These are phyloP conservation scores for Rhizomucor pusillus DNA, from an alignment of 371 early-diverging fungal species.

Conservation along the genomic window DNA sequence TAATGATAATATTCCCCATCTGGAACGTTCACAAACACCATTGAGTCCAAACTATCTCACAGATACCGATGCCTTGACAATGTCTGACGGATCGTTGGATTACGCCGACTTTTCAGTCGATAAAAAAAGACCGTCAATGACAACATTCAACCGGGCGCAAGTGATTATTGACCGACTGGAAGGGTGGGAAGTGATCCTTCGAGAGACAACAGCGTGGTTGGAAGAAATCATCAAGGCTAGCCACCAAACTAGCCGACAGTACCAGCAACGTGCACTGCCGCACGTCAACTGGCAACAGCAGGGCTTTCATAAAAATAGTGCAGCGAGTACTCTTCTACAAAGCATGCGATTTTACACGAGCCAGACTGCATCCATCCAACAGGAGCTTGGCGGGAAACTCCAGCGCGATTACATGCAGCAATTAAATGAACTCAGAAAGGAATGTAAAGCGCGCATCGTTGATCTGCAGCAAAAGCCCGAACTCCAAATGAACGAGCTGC, in stretches of 20 bases:
- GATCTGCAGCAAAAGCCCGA: constrained; percentile 17
- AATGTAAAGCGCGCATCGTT: constrained; percentile 28
- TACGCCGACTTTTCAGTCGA: no score
- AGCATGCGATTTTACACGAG: constrained; percentile 25
- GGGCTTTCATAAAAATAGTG: not conserved
- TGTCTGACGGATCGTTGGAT: no score
- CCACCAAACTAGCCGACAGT: constrained; percentile 27
- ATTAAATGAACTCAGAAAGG: constrained; percentile 19
- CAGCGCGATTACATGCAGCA: constrained; percentile 20
- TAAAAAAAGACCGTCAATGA: not conserved
- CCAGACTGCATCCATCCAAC: constrained; percentile 27
- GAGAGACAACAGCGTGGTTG: constrained; percentile 26
- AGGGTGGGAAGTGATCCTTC: constrained; percentile 23
- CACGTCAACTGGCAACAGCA: constrained; percentile 16
- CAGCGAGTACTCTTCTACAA: constrained; percentile 14
- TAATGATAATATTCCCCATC: no score
- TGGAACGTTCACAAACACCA: no score
- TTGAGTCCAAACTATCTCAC: no score
- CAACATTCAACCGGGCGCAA: constrained; percentile 27
- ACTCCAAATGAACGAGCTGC: constrained; percentile 28
- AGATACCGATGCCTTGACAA: no score
- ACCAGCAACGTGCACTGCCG: constrained; percentile 22
- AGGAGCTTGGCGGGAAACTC: constrained; percentile 16
- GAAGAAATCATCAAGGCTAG: constrained; percentile 29
- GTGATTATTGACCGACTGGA: constrained; percentile 28